Percentiles rank a stretch among this genome's conserved stretches.
Conservation (phyloP, 2,329 filamentous ascomycete genomes). For the Pseudocercospora fuligena region DNA sequence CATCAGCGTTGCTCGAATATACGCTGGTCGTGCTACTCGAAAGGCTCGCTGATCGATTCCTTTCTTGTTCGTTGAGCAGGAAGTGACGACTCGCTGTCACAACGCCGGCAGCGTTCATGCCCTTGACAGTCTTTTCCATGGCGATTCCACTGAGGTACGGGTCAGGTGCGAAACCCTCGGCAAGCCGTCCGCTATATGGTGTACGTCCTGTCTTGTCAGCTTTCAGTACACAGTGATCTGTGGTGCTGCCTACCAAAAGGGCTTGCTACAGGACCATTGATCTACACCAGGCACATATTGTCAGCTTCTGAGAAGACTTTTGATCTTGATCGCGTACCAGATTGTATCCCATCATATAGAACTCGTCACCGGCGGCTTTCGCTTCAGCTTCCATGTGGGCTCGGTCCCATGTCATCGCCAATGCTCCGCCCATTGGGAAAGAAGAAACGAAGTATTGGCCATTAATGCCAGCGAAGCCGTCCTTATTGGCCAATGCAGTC, state of each 20-base stretch:
- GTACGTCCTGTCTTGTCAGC: slow-evolving; percentile 3
- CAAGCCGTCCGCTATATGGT: slow-evolving; percentile 62
- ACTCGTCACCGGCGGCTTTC: slow-evolving; percentile 29
- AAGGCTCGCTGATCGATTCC: slow-evolving; percentile 53
- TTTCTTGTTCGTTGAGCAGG: slow-evolving; percentile 73
- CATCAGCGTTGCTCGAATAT: slow-evolving; percentile 63
- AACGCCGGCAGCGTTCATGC: slow-evolving; percentile 66
- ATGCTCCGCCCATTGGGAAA: slow-evolving; percentile 30
- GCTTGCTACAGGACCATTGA: slow-evolving; percentile 30
- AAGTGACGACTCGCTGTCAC: slow-evolving; percentile 81
- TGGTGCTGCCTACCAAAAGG: slow-evolving; percentile 12
- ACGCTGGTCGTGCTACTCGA: slow-evolving; percentile 13
- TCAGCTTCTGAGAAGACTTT: too few species aligned
- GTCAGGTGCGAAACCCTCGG: slow-evolving; percentile 73
- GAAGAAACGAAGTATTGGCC: slow-evolving; percentile 33
- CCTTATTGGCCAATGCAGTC: slow-evolving; percentile 30
- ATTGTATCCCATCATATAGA: slow-evolving; percentile 32
- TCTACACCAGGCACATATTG: background rate
- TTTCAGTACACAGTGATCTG: background rate
- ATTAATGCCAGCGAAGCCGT: slow-evolving; percentile 33
- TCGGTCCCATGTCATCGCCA: slow-evolving; percentile 35
- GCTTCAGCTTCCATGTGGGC: slow-evolving; percentile 28
- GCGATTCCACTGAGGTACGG: slow-evolving; percentile 75
- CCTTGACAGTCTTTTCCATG: slow-evolving; percentile 73
- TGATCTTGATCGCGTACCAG: slow-evolving; percentile 4